phyloP scores from a whole-genome alignment of 2,329 filamentous ascomycete species.

The Fusarium subtropicale region DNA sequence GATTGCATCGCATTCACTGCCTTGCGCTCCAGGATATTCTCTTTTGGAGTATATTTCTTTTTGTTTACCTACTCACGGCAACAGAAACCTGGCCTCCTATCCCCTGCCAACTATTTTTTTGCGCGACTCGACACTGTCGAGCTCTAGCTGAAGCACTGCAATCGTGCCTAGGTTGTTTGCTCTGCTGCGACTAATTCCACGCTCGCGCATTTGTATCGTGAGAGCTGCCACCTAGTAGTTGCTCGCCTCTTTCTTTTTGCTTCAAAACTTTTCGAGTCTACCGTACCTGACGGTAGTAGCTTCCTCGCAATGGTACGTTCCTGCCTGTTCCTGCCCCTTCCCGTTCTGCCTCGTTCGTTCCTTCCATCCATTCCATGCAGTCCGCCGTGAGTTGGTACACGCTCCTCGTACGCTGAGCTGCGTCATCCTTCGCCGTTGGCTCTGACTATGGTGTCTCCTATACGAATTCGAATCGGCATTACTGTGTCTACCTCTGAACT shows the following conservation, averaged over 20 bases:
- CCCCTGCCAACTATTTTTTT: conserved; percentile 5
- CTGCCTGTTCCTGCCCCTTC: conserved; percentile 14
- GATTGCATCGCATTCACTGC: conserved; percentile 32
- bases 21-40: conserved; percentile 17
- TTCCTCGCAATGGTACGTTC: conserved; percentile 43
- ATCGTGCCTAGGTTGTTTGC: conserved; percentile 1
- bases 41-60: conserved; percentile 34
- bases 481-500: conserved; percentile 2
- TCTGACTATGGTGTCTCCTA: not conserved
- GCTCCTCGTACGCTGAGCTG: conserved; percentile 32
- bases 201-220: conserved; percentile 30
- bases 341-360: conserved; percentile 13
- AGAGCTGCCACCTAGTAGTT: conserved; percentile 12
- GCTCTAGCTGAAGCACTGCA: conserved; percentile 29
- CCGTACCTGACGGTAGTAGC: conserved; percentile 24
- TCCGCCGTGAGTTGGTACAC: conserved; percentile 32
- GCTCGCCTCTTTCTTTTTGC: conserved; percentile 1
- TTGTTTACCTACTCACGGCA: conserved; percentile 12
- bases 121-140: conserved; percentile 37
- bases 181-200: conserved; percentile 19
- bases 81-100: conserved; percentile 3
- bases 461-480: conserved; percentile 14
- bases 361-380: conserved; percentile 40
- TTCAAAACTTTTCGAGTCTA: conserved; percentile 15
- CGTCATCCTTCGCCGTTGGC: conserved; percentile 33